Evolutionary conservation across 257 asterid genomes (phyloP), one percentile per base, ranked within the genome.

Genomic region (Gentiana straminea): DNA sequence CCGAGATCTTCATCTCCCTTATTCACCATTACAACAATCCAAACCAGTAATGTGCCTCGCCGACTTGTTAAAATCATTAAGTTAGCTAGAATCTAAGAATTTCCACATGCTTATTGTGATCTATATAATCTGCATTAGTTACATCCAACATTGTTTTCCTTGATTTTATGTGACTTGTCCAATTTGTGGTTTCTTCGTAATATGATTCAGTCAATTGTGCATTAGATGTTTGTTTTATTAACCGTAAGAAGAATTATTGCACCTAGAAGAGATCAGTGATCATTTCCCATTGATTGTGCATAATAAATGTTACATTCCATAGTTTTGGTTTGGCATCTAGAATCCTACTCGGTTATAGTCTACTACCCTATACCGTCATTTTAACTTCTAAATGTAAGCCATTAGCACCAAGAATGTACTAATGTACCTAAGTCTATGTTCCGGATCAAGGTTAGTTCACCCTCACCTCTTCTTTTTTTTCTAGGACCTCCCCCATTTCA

Each of bases 381-480:
- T 59, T 50, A 37, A 53, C 13, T 36, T 62, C 52, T 36, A 62
- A 62, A 58, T 53, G 41, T 52, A 44, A 54, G 32, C 54, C 55
- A 49, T 59, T 57, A 51, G 34, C 52, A 67, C 67, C 76, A 12
- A 62, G 82, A 60, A 64, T 91, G 86, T 62, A 62, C 76, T 4
- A 87, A 87, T 77, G 92, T 84, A 54, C 92, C 96, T 3, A 64
- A 81, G 64, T 82, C 94, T 84, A 91, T 80, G 80, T 91, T 91
- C 57, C 78, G 94, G 65, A 82, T 91, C 84, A 91, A 87, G 98
- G 98, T 90, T 66, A 51, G 71, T 53, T 48, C 5, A 38, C 43
- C 68, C 62, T 46, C 38, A 4, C 51, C 52, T 5, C 34, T 44
- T 2, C 13, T 34, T 34, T 39, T 53, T 15, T 15, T 15, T 15